Base-by-base conservation (phyloP, 495 filamentous ascomycete species). In the Parmelia sp. region DNA sequence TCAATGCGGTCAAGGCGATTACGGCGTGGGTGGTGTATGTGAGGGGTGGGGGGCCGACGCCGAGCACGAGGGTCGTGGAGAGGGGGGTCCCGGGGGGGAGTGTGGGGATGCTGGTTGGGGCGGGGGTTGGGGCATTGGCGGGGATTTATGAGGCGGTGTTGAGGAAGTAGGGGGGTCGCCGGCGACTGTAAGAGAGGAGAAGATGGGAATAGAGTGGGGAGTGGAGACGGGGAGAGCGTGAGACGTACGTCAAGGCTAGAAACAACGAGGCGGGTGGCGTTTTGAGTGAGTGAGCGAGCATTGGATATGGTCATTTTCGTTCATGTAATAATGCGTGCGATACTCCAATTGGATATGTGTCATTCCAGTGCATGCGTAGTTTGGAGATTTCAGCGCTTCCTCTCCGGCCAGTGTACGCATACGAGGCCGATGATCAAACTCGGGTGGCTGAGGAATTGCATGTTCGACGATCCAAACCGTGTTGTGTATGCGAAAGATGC, bases 81-180 rank as follows among this genome's bases (percentile, higher is more conserved):
- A 73, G 71, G 3, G 80, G 88, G 8, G 76, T 95, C 58, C 89
- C 87, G 55, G 90, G 89, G 35, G 86, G 88, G 29, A 89, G 82
- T 74, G 72, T 79, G 62, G 89, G 90, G 55, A 77, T 93, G 59
- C 61, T 94, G 37, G 85, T 88, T 36, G 90, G 90, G 0, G 78
- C 88, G 35, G 84, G 81, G 25, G 86, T 95, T 63, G 87, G 88
- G 21, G 80, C 81, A 23, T 64, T 96, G 36, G 78, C 84, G 40
- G 86, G 86, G 53, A 68, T 96, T 60, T 96, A 95, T 73, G 91
- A 96, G 71, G 92, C 90, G 15, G 85, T 92, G 65, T 74, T 94
- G 74, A 9, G 49, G 49, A 53, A 31, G 31, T 53, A 53, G 49
- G 25, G 49, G n/a, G 17, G 0, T 8, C 4, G 4, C 19, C 42